These are phyloP conservation scores for Pyrenophora seminiperda DNA, from an alignment of 2,329 filamentous ascomycete species.

Conservation along the genomic window DNA sequence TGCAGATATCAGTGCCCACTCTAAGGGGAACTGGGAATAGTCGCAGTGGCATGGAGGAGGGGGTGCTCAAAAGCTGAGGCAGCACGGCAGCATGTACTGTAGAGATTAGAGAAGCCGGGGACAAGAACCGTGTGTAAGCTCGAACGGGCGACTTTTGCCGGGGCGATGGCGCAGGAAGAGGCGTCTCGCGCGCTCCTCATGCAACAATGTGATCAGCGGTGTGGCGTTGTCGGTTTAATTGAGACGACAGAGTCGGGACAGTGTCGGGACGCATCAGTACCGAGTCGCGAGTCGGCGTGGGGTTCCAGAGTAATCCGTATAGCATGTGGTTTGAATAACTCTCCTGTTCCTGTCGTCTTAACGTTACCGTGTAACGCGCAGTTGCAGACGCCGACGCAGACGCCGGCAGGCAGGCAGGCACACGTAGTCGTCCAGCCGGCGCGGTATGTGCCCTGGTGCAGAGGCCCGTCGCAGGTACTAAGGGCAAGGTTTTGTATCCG, in stretches of 20 bases:
- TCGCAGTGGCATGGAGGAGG: slow-evolving; percentile 48
- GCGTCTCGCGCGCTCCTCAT: slow-evolving; percentile 11
- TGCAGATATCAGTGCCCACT: slow-evolving; percentile 81
- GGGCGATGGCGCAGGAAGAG: slow-evolving; percentile 2
- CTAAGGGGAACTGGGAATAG: slow-evolving; percentile 69
- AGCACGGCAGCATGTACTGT: no score
- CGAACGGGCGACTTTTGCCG: slow-evolving; percentile 11
- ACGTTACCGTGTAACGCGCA: no score
- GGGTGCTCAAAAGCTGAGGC: no score
- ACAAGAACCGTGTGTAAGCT: neutral
- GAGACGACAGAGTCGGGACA: slow-evolving; percentile 10
- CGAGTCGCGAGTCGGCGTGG: slow-evolving; percentile 2
- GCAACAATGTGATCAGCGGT: slow-evolving; percentile 23
- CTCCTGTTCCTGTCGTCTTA: neutral
- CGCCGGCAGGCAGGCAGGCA: neutral
- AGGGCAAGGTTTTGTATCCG: slow-evolving; percentile 21
- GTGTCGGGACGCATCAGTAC: slow-evolving; percentile 18
- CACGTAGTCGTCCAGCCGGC: slow-evolving; percentile 5
- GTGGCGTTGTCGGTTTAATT: slow-evolving; percentile 26
- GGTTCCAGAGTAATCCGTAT: slow-evolving; percentile 9
- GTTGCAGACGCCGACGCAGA: no score
- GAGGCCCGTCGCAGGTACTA: slow-evolving; percentile 21
- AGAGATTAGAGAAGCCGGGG: no score
- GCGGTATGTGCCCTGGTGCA: slow-evolving; percentile 13
- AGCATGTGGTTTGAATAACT: neutral